These are phyloP conservation scores for Aureobasidium sp. DNA, from an alignment of 2,329 filamentous ascomycete species.

Conservation along the genomic window DNA sequence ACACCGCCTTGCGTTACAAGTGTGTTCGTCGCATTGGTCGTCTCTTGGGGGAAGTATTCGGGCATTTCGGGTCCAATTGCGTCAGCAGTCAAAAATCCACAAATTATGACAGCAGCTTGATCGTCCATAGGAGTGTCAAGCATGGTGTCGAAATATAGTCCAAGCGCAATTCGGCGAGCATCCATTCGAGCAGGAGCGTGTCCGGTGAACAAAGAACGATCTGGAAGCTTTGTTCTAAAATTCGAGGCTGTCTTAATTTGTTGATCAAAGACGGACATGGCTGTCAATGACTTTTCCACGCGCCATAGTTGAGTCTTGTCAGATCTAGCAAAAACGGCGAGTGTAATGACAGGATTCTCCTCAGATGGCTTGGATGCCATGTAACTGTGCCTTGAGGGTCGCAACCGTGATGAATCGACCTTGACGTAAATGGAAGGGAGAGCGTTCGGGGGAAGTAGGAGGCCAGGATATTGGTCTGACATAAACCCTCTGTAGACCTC, in stretches of 20 bases:
- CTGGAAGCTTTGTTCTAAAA: conserved; percentile 72
- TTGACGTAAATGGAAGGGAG: conserved; percentile 77
- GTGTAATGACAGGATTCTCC: conserved; percentile 88
- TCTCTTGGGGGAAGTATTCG: conserved; percentile 33
- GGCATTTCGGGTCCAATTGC: conserved; percentile 52
- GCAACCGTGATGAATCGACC: conserved; percentile 91
- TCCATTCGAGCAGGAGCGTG: conserved; percentile 93
- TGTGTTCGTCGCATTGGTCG: conserved; percentile 15
- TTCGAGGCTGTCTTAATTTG: conserved; percentile 66
- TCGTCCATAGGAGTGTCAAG: conserved; percentile 77
- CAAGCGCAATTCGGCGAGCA: conserved; percentile 70
- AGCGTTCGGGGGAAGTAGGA: conserved; percentile 81
- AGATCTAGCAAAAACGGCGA: conserved; percentile 74
- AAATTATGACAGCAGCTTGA: conserved; percentile 69
- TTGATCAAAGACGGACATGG: conserved; percentile 74
- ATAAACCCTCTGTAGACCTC: conserved; percentile 69
- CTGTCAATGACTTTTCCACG: conserved; percentile 82
- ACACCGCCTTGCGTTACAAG: conserved; percentile 28
- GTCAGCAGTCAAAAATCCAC: conserved; percentile 72
- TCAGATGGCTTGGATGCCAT: conserved; percentile 73
- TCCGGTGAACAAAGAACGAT: conserved; percentile 78
- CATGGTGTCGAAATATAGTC: conserved; percentile 77
- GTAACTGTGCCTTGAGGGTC: conserved; percentile 80
- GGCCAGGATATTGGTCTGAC: conserved; percentile 78
- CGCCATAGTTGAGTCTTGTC: conserved; percentile 80